Percentiles rank a stretch among this genome's conserved stretches.
phyloP scores from a whole-genome alignment of 1,139 yeast species.

The Saccharomyces hybrid region DNA sequence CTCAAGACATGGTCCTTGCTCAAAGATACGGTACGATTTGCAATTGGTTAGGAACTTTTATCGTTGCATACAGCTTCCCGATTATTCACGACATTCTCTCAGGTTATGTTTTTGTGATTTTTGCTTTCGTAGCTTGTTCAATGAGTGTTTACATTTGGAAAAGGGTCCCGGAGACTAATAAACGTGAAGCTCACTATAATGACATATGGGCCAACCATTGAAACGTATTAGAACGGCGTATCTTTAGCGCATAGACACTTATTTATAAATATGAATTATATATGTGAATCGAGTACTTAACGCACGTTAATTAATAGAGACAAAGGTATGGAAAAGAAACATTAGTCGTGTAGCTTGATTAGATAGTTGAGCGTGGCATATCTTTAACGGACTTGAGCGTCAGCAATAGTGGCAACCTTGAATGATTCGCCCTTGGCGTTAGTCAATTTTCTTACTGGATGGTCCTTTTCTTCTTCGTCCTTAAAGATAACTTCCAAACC shows the following conservation, averaged over 20 bases:
- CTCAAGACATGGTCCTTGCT: conserved; percentile 71
- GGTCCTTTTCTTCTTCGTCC: conserved; percentile 57
- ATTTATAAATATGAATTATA: background rate
- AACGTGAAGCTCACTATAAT: conserved; percentile 32
- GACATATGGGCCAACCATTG: conserved; percentile 21
- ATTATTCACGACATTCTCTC: conserved; percentile 56
- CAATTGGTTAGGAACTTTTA: conserved; percentile 85
- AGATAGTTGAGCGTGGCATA: background rate
- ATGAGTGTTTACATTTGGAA: conserved; percentile 42
- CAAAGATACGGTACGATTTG: conserved; percentile 87
- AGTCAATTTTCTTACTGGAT: conserved; percentile 68
- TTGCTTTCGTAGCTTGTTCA: conserved; percentile 48
- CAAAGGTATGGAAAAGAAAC: no score
- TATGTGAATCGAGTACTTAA: background rate
- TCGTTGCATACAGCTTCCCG: conserved; percentile 77
- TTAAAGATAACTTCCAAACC: conserved; percentile 71
- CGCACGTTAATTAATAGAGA: background rate
- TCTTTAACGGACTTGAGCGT: conserved; percentile 63
- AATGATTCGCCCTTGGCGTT: conserved; percentile 67
- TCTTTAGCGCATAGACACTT: background rate
- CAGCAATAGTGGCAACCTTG: conserved; percentile 57
- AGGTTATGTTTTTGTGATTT: conserved; percentile 67
- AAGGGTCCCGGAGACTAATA: conserved; percentile 72
- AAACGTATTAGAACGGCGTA: background rate
- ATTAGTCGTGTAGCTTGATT: no score